Evolutionary conservation across 148 eudicot genomes (phyloP).

Genomic region (Suaeda aralocaspica): DNA sequence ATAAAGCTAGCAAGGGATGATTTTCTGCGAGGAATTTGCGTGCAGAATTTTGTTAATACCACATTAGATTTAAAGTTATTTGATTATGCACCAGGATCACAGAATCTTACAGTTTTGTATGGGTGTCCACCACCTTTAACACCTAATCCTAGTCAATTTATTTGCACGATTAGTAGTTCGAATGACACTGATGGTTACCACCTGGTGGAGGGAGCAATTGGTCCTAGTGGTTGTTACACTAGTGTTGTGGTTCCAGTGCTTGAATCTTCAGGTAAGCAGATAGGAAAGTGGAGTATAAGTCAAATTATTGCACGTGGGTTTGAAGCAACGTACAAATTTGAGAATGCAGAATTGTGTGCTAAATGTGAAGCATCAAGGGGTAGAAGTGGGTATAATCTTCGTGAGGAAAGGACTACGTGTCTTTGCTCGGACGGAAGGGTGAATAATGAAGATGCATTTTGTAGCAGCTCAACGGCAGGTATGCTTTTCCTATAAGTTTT

Average conservation of each 20-base stretch:
- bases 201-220: constrained; percentile 5
- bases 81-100: constrained; percentile 18
- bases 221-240: constrained; percentile 26
- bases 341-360: constrained; percentile 6
- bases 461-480: constrained; percentile 14
- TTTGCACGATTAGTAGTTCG: constrained; percentile 23
- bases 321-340: constrained; percentile 9
- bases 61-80: constrained; percentile 27
- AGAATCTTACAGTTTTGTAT: constrained; percentile 37
- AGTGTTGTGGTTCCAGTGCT: constrained; percentile 32
- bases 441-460: constrained; percentile 13
- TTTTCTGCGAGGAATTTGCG: constrained; percentile 26
- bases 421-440: constrained; percentile 33
- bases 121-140: constrained; percentile 23
- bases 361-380: constrained; percentile 22
- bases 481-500: not conserved
- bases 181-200: constrained; percentile 3
- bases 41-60: constrained; percentile 26
- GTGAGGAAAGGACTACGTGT: constrained; percentile 11
- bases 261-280: constrained; percentile 16
- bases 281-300: not conserved
- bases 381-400: constrained; percentile 22
- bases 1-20: constrained; percentile 35
- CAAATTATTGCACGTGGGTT: constrained; percentile 26
- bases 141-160: constrained; percentile 6